A percentile compares a stretch with the other conserved stretches of the same genome.
Conservation (phyloP, 1,284 basidiomycete genomes). For the Sporisorium reilianum region DNA sequence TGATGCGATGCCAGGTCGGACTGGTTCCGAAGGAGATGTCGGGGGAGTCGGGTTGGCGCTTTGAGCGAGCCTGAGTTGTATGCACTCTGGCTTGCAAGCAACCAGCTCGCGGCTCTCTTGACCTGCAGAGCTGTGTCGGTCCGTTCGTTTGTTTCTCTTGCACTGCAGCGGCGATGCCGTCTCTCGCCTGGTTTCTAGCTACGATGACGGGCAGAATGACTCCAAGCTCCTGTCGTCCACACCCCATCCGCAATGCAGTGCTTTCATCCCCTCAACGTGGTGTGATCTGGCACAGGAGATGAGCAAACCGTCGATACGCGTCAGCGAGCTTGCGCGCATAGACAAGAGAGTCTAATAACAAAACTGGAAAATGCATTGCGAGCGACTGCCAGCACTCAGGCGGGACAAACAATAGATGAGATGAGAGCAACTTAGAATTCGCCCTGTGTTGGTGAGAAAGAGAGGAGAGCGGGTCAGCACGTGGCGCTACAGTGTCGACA, state of each 20-base stretch:
- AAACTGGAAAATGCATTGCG: slow-evolving; percentile 3
- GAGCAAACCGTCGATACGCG: not conserved
- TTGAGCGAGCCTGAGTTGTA: not conserved
- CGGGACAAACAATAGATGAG: not conserved
- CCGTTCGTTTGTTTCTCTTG: not conserved
- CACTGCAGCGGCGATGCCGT: not conserved
- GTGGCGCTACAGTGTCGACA: not conserved
- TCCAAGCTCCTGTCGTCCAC: not conserved
- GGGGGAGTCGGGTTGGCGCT: not conserved
- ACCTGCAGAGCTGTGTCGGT: not conserved
- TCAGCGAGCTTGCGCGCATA: not conserved
- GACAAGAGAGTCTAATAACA: not conserved
- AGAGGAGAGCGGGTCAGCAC: not conserved
- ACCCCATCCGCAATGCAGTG: slow-evolving; percentile 1
- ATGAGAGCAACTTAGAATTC: slow-evolving; percentile 14
- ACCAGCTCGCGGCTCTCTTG: not conserved
- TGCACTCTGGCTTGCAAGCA: not conserved
- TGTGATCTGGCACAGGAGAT: not conserved
- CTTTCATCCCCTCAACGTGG: not conserved
- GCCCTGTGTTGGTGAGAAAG: not conserved
- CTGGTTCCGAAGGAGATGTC: too few species aligned
- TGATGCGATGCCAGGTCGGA: not conserved
- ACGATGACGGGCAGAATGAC: not conserved
- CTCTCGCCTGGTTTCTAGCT: not conserved
- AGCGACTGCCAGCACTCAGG: not conserved